Conservation (phyloP, 1,139 yeast genomes). For the Geotrichum restrictum region DNA sequence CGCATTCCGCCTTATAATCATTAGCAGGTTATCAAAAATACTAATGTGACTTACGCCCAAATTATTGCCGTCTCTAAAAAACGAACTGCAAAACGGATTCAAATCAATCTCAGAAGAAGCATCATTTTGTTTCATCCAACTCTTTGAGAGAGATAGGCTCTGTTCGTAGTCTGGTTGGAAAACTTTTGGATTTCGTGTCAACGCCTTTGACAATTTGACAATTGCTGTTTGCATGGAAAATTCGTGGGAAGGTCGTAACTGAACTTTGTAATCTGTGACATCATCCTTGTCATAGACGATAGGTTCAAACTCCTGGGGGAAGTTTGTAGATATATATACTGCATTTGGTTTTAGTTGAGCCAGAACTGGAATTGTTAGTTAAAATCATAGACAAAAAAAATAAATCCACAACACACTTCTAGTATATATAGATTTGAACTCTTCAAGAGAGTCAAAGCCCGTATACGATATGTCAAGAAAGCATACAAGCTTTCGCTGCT, state of each 20-base stretch:
- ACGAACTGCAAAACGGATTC: slow-evolving; percentile 15
- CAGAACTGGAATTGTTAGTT: slow-evolving; percentile 7
- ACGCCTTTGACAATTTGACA: slow-evolving; percentile 9
- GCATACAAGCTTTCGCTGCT: slow-evolving; percentile 11
- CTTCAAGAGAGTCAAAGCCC: slow-evolving; percentile 6
- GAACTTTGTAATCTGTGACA: slow-evolving; percentile 11
- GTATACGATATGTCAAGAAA: slow-evolving; percentile 13
- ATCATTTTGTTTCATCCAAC: slow-evolving; percentile 12
- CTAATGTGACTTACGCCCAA: slow-evolving; percentile 15
- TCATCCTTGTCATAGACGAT: slow-evolving; percentile 15
- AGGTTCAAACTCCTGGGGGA: slow-evolving; percentile 15
- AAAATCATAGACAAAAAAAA: background rate
- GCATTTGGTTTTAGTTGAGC: slow-evolving; percentile 9
- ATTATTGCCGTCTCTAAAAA: slow-evolving; percentile 19
- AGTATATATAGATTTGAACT: slow-evolving; percentile 10
- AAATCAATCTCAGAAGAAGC: slow-evolving; percentile 8
- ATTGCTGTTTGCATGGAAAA: slow-evolving; percentile 19
- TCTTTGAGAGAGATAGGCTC: slow-evolving; percentile 6
- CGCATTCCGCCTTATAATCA: slow-evolving; percentile 15
- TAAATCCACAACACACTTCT: slow-evolving; percentile 8
- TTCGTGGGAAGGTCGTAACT: slow-evolving; percentile 16
- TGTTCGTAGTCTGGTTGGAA: slow-evolving; percentile 20
- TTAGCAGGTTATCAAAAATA: background rate
- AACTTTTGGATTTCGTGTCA: slow-evolving; percentile 12
- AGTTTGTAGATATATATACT: slow-evolving; percentile 13